Base-by-base conservation (phyloP, 2,329 filamentous ascomycete genomes). In the Lachnellula arida region DNA sequence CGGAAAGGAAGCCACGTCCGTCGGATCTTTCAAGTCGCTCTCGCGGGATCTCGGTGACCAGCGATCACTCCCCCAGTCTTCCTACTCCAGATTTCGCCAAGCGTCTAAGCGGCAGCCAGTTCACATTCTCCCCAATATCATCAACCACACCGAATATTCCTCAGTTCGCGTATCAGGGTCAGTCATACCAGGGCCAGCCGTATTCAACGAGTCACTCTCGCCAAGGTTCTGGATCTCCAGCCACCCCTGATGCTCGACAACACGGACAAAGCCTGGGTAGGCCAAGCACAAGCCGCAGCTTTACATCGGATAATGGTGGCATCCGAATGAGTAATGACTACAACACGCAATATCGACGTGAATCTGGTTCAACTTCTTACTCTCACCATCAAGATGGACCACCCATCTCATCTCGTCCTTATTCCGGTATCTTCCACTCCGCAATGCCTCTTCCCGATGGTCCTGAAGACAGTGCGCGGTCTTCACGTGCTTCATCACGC, bases 341-440 rank as follows among this genome's bases (percentile, higher is more conserved):
- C 17, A 58, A 67, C 47, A 56, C 62, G 12, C 63, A 67, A 25
- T 56, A 76, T 12, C 74, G 76, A 40, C 77, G 79, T 32, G 80
- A 85, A 62, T 84, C 82, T 0, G 78, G 73, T 57, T 81, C 80
- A 12, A 79, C 78, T 60, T 80, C 80, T 43, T 75, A 72, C 25
- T 60, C 73, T 76, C 56, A 74, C 72, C 53, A 68, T 72, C 39
- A 66, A 23, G 66, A 69, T 57, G 67, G 65, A 3, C 66, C 67
- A 25, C 59, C 59, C 43, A 55, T 53, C 5, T 61, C 62, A n/a
- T 42, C 58, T 14, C 58, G 67, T 25, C 84, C 86, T 43, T 87
- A 82, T 65, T 92, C 88, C 0, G 88, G 87, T 5, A 76, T 96
- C 22, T 96, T 96, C 75, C 89, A 89, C 58, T 96, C 91, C 0